These are phyloP conservation scores for Irpex lacteus DNA, from an alignment of 1,284 basidiomycete species.

Conservation along the genomic window DNA sequence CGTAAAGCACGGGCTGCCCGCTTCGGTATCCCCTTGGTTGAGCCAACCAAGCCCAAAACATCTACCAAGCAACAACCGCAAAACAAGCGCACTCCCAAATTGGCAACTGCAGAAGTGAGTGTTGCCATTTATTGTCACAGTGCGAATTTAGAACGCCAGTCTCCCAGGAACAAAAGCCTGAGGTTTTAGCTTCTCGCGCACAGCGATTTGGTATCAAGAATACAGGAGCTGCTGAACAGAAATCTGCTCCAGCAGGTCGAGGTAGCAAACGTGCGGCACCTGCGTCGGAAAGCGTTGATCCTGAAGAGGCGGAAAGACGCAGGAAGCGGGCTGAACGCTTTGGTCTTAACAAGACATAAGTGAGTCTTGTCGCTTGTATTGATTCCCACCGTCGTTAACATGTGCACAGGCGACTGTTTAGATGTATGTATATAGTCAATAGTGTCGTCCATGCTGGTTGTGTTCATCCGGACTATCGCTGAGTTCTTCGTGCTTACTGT, in stretches of 20 bases:
- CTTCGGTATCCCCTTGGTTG: slow-evolving; percentile 65
- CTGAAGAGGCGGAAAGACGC: slow-evolving; percentile 54
- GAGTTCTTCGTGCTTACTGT: neutral
- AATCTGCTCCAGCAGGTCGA: slow-evolving; percentile 27
- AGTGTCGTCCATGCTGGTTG: too few relatives aligned
- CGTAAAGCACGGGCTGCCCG: slow-evolving; percentile 62
- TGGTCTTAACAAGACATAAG: slow-evolving; percentile 28
- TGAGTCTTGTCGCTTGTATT: slow-evolving; percentile 6
- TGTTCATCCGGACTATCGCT: neutral
- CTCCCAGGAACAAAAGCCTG: slow-evolving; percentile 36
- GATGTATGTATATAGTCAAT: too few relatives aligned
- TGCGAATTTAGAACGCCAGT: neutral
- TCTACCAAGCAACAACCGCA: slow-evolving; percentile 12
- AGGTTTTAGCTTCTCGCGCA: slow-evolving; percentile 36
- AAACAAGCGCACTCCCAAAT: slow-evolving; percentile 17
- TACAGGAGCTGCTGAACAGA: slow-evolving; percentile 29
- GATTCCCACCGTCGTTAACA: neutral
- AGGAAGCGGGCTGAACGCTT: slow-evolving; percentile 58
- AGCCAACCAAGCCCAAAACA: slow-evolving; percentile 28
- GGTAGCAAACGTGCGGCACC: slow-evolving; percentile 20
- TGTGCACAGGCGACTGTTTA: neutral
- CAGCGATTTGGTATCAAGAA: slow-evolving; percentile 10
- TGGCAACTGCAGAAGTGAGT: slow-evolving; percentile 7
- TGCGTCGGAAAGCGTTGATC: slow-evolving; percentile 41
- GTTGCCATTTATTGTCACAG: neutral